Conservation (phyloP, 345 rosid species). For the Punica granatum region DNA sequence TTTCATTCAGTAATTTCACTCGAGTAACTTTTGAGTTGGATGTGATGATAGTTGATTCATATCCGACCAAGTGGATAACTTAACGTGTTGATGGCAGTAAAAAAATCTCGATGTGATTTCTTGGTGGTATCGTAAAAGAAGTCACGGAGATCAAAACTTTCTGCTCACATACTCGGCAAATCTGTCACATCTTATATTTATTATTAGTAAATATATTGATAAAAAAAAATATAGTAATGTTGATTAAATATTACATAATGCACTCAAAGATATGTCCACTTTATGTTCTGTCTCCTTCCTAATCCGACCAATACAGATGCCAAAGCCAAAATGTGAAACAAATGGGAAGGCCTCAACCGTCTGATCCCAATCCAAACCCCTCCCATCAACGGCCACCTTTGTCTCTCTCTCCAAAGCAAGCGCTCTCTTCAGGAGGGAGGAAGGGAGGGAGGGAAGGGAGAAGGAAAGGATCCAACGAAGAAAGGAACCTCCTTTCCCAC, state of each 20-base stretch:
- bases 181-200: too few species aligned
- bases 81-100: too few species aligned
- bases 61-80: too few species aligned
- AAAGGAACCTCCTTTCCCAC: constrained; percentile 28
- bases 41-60: too few species aligned
- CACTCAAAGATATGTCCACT: background rate
- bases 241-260: background rate
- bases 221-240: too few species aligned
- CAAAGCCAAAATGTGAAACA: background rate
- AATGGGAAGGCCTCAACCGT: background rate
- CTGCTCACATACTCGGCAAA: too few species aligned
- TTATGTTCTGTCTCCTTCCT: background rate
- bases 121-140: too few species aligned
- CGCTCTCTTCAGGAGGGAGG: background rate
- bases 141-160: too few species aligned
- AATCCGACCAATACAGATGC: background rate
- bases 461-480: constrained; percentile 20
- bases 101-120: too few species aligned
- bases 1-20: too few species aligned
- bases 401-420: constrained; percentile 8
- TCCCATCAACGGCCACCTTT: constrained; percentile 7
- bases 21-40: too few species aligned
- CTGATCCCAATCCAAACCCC: constrained; percentile 1
- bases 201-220: too few species aligned
- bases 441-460: background rate